Evolutionary conservation across 2,329 filamentous ascomycete genomes (phyloP).

Genomic region (Blastomyces percursus): DNA sequence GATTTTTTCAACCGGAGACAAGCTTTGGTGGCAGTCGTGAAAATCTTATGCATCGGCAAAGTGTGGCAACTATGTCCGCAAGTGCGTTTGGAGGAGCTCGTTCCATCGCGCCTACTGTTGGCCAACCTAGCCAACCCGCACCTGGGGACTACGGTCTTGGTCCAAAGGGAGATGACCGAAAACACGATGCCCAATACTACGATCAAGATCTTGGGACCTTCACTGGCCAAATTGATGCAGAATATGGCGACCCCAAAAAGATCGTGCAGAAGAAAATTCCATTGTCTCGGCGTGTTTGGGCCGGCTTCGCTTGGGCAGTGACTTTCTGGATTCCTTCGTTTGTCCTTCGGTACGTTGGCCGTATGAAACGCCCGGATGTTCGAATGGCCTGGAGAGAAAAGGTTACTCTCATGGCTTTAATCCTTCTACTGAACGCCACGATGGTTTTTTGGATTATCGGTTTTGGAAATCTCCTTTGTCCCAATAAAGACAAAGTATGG

Average conservation of each 20-base stretch:
- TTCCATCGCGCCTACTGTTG: slow-evolving; percentile 42
- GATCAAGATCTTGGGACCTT: slow-evolving; percentile 55
- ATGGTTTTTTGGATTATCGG: slow-evolving; percentile 88
- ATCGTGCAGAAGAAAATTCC: slow-evolving; percentile 60
- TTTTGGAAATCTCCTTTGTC: slow-evolving; percentile 77
- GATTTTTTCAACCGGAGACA: slow-evolving; percentile 58
- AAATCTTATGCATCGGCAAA: slow-evolving; percentile 53
- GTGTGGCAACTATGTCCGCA: slow-evolving; percentile 36
- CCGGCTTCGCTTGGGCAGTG: slow-evolving; percentile 67
- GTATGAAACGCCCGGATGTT: slow-evolving; percentile 95
- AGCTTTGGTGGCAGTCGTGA: slow-evolving; percentile 60
- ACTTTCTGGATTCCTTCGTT: slow-evolving; percentile 96
- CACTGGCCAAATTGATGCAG: slow-evolving; percentile 60
- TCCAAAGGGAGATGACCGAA: slow-evolving; percentile 67
- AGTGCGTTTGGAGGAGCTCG: slow-evolving; percentile 42
- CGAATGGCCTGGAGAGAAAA: slow-evolving; percentile 98
- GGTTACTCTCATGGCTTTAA: slow-evolving; percentile 67
- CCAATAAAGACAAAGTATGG: slow-evolving; percentile 88
- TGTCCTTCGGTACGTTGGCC: slow-evolving; percentile 64
- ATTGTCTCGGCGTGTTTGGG: slow-evolving; percentile 61
- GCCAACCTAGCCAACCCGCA: slow-evolving; percentile 48
- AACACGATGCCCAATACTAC: slow-evolving; percentile 60
- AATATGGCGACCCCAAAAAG: slow-evolving; percentile 64
- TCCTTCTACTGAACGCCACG: slow-evolving; percentile 65
- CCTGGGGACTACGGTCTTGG: slow-evolving; percentile 84